phyloP scores from a whole-genome alignment of 108 stramenopile species.

The Skeletonema potamos region DNA sequence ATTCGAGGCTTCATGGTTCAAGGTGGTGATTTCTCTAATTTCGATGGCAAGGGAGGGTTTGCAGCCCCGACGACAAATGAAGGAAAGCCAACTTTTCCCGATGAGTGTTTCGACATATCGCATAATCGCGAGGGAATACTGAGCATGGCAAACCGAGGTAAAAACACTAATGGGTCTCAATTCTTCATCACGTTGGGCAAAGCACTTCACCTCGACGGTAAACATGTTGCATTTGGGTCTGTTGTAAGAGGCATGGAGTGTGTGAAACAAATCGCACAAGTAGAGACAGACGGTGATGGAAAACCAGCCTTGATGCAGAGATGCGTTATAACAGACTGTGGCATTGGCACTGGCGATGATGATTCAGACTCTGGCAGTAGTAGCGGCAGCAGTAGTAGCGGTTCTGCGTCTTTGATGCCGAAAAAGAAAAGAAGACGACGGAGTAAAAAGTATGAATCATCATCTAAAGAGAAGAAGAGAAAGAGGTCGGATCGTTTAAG shows the following conservation, averaged over 20 bases:
- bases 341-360: conserved; percentile 15
- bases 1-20: conserved; percentile 89
- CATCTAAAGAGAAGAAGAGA: not conserved
- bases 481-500: not conserved
- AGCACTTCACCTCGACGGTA: conserved; percentile 74
- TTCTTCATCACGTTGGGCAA: conserved; percentile 78
- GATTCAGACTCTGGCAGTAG: not conserved
- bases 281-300: conserved; percentile 60
- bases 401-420: not conserved
- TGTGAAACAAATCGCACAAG: conserved; percentile 58
- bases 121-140: conserved; percentile 69
- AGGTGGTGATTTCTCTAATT: conserved; percentile 86
- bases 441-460: not conserved
- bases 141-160: conserved; percentile 86
- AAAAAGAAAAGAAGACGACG: not conserved
- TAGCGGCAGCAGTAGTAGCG: not conserved
- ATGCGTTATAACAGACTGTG: conserved; percentile 83
- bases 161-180: conserved; percentile 83
- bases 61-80: conserved; percentile 75
- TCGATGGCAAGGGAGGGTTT: conserved; percentile 79
- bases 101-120: conserved; percentile 70
- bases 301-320: conserved; percentile 62
- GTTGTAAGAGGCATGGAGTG: conserved; percentile 70
- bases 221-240: conserved; percentile 83
- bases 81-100: conserved; percentile 41